Evolutionary conservation across 1,284 basidiomycete species (phyloP), one percentile per base, ranked within the genome.

Genomic region (Ganoderma multipileum): DNA sequence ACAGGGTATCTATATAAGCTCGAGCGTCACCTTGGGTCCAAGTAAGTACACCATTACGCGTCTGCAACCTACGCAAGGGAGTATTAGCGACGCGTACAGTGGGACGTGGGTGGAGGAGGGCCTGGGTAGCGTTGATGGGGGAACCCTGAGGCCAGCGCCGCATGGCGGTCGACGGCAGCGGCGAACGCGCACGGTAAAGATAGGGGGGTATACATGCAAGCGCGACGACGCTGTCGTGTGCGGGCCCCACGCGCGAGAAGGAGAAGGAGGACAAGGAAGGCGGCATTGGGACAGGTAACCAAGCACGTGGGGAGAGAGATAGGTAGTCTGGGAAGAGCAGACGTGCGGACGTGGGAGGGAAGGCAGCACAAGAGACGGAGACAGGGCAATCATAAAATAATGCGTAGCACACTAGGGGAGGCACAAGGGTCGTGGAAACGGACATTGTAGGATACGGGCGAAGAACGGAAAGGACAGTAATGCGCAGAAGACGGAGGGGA

Each of bases 91-190:
- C 30, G 52, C 20, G 33, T 30, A 58, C 33, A 33, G 33, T 58
- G 33, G 55, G 58, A 39, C 23, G 26, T 59, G 20, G 38, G 58
- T 41, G 58, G 38, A 41, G n/a, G 58, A 26, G n/a, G n/a, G n/a
- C n/a, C n/a, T n/a, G n/a, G n/a, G n/a, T 41, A 38, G 23, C 14
- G 23, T 28, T 3, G 38, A 60, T 38, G 38, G n/a, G n/a, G n/a
- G 38, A 38, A 41, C 58, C 58, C 58, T 16, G 38, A 41, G 58
- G 58, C 58, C 58, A 60, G 38, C 58, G 26, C 58, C 58, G 58
- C 58, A 41, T 23, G 33, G 44, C 87, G 68, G 68, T 64, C 30
- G 52, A 54, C 52, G 52, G 28, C 28, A 38, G 47, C 50, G 61
- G 36, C 50, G 63, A 55, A 26, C 41, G 42, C 33, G 57, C 42